Evolutionary conservation across 2,329 filamentous ascomycete species (phyloP), one percentile per base, ranked within the genome.

Genomic region (Colletotrichum tamarilloi): DNA sequence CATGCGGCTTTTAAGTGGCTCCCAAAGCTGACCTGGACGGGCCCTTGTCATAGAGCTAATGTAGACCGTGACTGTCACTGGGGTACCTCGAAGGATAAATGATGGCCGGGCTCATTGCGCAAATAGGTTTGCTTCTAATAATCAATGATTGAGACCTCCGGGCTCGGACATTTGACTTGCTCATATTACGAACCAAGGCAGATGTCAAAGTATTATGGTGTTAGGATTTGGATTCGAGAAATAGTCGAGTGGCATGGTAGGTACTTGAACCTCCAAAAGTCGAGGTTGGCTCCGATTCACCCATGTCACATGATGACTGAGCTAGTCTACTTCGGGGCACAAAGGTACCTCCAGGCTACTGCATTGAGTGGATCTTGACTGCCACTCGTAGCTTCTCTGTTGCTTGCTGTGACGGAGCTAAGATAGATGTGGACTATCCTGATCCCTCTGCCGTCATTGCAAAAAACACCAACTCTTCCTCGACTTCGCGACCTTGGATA

Each of bases 381-480:
- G 16, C 19, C 42, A 49, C 8, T 49, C 9, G 7, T 7, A 49
- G 42, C 42, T 49, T 26, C 55, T 26, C 32, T 26, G 19, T 30
- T 53, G 26, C 30, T 53, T 26, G 53, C 12, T 26, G 53, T 28
- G 26, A 56, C n/a, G 16, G 53, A 56, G 22, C 53, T 56, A 28
- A 24, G 26, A 28, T 28, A 56, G 49, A 5, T 26, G 46, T 64
- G 62, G 46, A n/a, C 52, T 8, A 46, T 30, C 30, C 24, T 42
- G n/a, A 26, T 30, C 24, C 22, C 28, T 60, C 62, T 67, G 52
- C 59, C 64, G 64, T 72, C 56, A 68, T 72, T 65, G n/a, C 46
- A 49, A 35, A 56, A 57, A 26, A 42, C 63, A 16, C n/a, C 56
- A 11, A 60, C 22, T 38, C 35, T 14, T 56, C 52, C 52, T 57